A percentile compares a stretch with the other conserved stretches of the same genome.
phyloP scores from a whole-genome alignment of 2,329 filamentous ascomycete species.

The Fusarium austroafricanum region DNA sequence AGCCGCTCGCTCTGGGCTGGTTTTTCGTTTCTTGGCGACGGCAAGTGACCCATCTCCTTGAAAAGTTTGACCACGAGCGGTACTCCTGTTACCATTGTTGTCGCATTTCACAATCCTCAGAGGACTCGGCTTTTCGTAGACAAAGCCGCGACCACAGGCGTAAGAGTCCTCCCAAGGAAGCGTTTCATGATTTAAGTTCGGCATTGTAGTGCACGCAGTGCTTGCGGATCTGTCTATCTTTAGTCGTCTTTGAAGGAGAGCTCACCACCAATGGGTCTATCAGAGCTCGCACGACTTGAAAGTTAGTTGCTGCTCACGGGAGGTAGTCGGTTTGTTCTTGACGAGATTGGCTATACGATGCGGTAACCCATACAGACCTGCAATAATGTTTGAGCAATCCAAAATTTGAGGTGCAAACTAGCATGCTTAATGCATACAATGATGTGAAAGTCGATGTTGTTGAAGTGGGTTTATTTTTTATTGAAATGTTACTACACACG shows the following conservation, averaged over 20 bases:
- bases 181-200: constrained; percentile 45
- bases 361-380: neutral
- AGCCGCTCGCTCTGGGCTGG: constrained; percentile 7
- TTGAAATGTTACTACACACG: neutral
- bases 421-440: constrained; percentile 10
- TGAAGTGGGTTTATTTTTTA: constrained; percentile 4
- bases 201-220: constrained; percentile 48
- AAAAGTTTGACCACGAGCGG: constrained; percentile 14
- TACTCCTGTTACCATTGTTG: constrained; percentile 14
- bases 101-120: constrained; percentile 62
- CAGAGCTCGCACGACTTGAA: neutral
- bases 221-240: neutral
- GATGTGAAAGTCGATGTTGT: neutral
- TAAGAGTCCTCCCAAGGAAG: constrained; percentile 48
- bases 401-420: neutral
- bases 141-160: constrained; percentile 39
- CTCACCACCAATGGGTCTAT: neutral
- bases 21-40: constrained; percentile 52
- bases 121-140: constrained; percentile 55
- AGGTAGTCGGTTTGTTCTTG: neutral
- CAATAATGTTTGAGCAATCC: neutral
- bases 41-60: constrained; percentile 45
- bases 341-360: neutral
- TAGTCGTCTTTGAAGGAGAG: neutral
- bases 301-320: neutral